These are phyloP conservation scores for Mimosa pudica DNA, from an alignment of 306 rosid genomes.

Conservation along the genomic window DNA sequence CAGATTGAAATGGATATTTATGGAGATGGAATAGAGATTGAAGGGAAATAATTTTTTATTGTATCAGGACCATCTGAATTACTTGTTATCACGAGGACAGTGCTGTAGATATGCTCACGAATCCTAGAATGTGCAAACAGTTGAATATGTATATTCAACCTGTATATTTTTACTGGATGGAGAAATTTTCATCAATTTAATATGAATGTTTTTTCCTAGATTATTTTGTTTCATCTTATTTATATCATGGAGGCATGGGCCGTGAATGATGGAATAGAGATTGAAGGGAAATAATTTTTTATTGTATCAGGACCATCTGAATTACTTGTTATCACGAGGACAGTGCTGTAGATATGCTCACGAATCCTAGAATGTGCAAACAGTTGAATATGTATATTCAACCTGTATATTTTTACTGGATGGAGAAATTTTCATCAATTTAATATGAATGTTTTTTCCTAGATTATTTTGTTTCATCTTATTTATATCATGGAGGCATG, in stretches of 20 bases:
- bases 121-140: not conserved
- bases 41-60: slow-evolving; percentile 40
- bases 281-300: slow-evolving; percentile 40
- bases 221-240: not conserved
- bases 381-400: not conserved
- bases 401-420: not conserved
- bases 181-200: slow-evolving; percentile 16
- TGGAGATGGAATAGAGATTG: slow-evolving; percentile 26
- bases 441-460: not conserved
- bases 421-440: slow-evolving; percentile 13
- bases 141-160: not conserved
- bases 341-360: not conserved
- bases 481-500: too few relatives aligned
- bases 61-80: slow-evolving; percentile 23
- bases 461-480: not conserved
- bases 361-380: not conserved
- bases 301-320: slow-evolving; percentile 24
- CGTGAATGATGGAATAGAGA: not conserved
- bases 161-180: not conserved
- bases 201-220: not conserved
- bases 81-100: not conserved
- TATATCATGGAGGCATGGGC: too few relatives aligned
- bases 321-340: not conserved
- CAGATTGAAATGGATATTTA: slow-evolving; percentile 40
- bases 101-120: not conserved